phyloP scores from a whole-genome alignment of 2,329 filamentous ascomycete genomes.

The Talaromyces sp. region DNA sequence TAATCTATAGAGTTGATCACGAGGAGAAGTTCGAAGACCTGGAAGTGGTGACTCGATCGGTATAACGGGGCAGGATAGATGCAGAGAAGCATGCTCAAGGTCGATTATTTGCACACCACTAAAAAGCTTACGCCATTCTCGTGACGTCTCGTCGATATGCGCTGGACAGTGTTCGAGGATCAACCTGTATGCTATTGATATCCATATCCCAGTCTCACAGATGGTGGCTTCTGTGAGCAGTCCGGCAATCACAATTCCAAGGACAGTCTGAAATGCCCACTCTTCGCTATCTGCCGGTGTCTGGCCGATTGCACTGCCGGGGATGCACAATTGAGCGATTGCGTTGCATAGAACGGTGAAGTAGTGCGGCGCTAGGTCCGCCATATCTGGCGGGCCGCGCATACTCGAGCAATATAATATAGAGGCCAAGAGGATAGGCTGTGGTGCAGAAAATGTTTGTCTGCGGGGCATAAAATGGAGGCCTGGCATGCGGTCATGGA shows the following conservation, averaged over 20 bases:
- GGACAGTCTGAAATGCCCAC: constrained; percentile 18
- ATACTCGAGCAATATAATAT: constrained; percentile 19
- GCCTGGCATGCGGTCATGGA: constrained; percentile 18
- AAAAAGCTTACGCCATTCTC: constrained; percentile 19
- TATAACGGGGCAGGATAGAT: constrained; percentile 18
- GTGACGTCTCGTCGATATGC: constrained; percentile 16
- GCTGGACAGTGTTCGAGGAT: constrained; percentile 16
- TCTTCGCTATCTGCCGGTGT: constrained; percentile 13
- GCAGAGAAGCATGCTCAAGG: constrained; percentile 18
- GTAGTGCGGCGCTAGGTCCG: constrained; percentile 12
- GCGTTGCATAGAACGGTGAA: constrained; percentile 15
- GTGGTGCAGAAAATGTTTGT: constrained; percentile 18
- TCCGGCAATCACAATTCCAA: constrained; percentile 16
- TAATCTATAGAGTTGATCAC: constrained; percentile 17
- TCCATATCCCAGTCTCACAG: constrained; percentile 17
- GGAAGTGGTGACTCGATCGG: constrained; percentile 18
- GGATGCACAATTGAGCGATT: constrained; percentile 16
- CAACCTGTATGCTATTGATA: constrained; percentile 16
- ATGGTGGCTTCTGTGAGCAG: constrained; percentile 16
- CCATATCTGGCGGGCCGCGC: constrained; percentile 12
- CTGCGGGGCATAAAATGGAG: constrained; percentile 19
- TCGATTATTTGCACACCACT: constrained; percentile 17
- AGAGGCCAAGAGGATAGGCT: constrained; percentile 16
- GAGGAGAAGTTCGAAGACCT: constrained; percentile 13
- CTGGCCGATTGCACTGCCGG: constrained; percentile 3